Evolutionary conservation across 139 green algal species (phyloP).

Genomic region (Chlamydomonas sp.): DNA sequence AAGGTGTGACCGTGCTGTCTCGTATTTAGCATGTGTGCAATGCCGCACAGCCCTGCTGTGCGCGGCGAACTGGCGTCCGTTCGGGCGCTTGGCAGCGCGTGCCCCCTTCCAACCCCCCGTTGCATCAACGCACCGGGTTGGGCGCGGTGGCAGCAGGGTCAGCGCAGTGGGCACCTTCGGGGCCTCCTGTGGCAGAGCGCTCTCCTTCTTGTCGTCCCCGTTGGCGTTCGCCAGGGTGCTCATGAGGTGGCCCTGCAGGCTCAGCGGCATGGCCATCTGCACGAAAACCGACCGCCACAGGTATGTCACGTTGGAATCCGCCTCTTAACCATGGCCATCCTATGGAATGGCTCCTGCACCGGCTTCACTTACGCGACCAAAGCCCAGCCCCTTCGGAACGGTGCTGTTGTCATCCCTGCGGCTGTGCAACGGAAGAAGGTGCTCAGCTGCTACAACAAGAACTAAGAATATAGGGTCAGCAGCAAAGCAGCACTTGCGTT

Average conservation of each 20-base stretch:
- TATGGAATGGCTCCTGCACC: no score
- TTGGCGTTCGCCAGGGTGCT: slow-evolving; percentile 37
- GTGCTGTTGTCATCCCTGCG: slow-evolving; percentile 7
- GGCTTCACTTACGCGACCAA: background rate
- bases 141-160: slow-evolving; percentile 29
- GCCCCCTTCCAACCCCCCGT: no score
- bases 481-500: background rate
- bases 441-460: background rate
- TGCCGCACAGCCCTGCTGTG: no score
- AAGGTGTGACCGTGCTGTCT: background rate
- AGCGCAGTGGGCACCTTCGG: slow-evolving; percentile 45
- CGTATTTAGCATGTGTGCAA: background rate
- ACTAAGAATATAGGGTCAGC: background rate
- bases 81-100: no score
- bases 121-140: background rate
- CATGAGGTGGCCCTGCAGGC: slow-evolving; percentile 51
- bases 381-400: slow-evolving; percentile 28
- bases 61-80: no score
- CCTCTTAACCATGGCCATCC: no score
- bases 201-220: slow-evolving; percentile 50
- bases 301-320: no score
- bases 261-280: slow-evolving; percentile 32
- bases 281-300: no score
- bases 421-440: background rate
- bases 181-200: background rate